Conservation (phyloP, 371 early-diverging fungal species). For the Dichotomocladium elegans region DNA sequence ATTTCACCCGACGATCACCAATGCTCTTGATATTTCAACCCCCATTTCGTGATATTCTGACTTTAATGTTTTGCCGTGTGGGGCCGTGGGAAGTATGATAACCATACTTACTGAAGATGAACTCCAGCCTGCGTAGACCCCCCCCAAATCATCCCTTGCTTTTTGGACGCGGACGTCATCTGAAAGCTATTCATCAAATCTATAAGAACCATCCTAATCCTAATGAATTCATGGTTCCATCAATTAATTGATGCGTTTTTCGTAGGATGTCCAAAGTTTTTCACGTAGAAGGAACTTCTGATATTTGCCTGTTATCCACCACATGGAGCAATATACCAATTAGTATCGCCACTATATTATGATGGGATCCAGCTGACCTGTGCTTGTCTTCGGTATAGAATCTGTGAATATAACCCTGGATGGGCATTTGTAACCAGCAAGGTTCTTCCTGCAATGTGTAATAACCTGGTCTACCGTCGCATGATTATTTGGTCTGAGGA, state of each 20-base stretch:
- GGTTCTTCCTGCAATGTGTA: conserved; percentile 34
- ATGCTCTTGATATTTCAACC: too few relatives aligned
- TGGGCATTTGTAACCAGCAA: conserved; percentile 56
- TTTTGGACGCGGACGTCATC: too few relatives aligned
- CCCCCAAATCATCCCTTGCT: too few relatives aligned
- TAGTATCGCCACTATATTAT: neutral
- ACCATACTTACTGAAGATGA: too few relatives aligned
- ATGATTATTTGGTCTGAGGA: conserved; percentile 35
- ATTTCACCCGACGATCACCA: too few relatives aligned
- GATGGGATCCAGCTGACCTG: too few relatives aligned
- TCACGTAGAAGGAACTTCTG: conserved; percentile 27
- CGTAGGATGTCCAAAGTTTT: conserved; percentile 14
- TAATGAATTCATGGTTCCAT: neutral
- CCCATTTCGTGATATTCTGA: too few relatives aligned
- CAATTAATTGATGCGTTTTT: conserved; percentile 4
- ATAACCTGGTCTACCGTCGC: conserved; percentile 34
- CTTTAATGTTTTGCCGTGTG: too few relatives aligned
- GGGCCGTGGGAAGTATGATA: too few relatives aligned
- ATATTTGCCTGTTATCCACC: conserved; percentile 29
- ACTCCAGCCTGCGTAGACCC: too few relatives aligned
- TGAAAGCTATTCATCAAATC: too few relatives aligned
- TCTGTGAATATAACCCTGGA: conserved; percentile 23
- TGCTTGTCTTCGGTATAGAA: conserved; percentile 34
- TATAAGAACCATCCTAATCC: too few relatives aligned
- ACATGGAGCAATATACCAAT: neutral